Evolutionary conservation across 345 rosid genomes (phyloP).

Genomic region (Pelargonium nanum): DNA sequence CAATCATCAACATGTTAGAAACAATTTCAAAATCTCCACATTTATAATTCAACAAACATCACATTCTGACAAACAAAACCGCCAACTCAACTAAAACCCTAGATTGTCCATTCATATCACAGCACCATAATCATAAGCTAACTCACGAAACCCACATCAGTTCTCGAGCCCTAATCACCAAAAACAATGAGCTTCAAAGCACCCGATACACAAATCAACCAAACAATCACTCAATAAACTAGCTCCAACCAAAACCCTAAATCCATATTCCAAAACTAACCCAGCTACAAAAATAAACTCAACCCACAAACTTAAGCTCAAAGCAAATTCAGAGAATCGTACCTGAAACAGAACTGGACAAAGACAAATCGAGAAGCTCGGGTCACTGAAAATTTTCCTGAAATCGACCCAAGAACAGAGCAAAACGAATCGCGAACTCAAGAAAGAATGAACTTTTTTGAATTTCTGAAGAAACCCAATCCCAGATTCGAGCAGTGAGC

Average conservation of each 20-base stretch:
- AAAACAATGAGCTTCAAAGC: too few species aligned
- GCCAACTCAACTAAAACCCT: not conserved
- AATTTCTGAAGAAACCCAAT: not conserved
- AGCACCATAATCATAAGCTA: too few species aligned
- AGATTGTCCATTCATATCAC: not conserved
- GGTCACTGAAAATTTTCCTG: slow-evolving; percentile 1
- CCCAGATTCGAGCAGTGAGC: slow-evolving; percentile 2
- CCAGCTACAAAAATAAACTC: not conserved
- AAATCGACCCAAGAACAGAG: not conserved
- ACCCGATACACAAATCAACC: not conserved
- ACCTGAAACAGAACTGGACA: slow-evolving; percentile 14
- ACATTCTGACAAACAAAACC: not conserved
- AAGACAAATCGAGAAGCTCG: slow-evolving; percentile 2
- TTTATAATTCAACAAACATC: not conserved
- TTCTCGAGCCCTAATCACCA: too few species aligned
- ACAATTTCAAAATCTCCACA: too few species aligned
- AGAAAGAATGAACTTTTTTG: slow-evolving; percentile 14
- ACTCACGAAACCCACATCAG: too few species aligned
- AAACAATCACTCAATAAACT: not conserved
- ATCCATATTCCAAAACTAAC: not conserved
- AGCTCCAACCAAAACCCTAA: not conserved
- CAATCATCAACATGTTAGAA: not conserved
- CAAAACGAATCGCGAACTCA: not conserved
- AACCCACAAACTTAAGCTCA: not conserved
- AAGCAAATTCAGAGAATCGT: not conserved